phyloP scores from a whole-genome alignment of 257 asterid species.

The Solanum neorickii region DNA sequence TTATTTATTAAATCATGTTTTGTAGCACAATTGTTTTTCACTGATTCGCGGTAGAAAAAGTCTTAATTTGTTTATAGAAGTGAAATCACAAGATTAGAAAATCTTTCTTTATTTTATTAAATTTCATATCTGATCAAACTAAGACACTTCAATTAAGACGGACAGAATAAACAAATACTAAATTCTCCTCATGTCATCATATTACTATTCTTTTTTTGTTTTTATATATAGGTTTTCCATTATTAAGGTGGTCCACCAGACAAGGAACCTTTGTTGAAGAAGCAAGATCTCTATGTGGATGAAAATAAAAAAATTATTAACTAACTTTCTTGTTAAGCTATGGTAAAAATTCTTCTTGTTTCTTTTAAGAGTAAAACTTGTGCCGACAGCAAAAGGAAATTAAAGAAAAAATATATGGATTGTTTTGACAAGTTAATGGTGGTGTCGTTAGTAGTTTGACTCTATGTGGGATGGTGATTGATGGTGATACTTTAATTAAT shows the following conservation, averaged over 20 bases:
- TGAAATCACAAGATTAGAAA: neutral
- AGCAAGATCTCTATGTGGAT: conserved; percentile 16
- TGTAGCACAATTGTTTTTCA: too few relatives aligned
- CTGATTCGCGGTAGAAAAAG: neutral
- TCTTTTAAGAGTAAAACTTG: neutral
- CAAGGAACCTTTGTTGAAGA: conserved; percentile 34
- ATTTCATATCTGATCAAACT: neutral
- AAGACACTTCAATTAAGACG: neutral
- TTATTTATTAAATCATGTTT: too few relatives aligned
- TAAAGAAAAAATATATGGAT: neutral
- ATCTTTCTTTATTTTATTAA: neutral
- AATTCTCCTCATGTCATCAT: conserved; percentile 16
- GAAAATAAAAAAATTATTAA: neutral
- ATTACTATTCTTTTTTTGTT: conserved; percentile 11
- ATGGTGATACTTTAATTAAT: conserved; percentile 7
- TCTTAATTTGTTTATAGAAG: neutral
- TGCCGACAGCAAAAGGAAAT: conserved; percentile 13
- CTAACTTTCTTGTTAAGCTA: conserved; percentile 20
- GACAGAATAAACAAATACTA: neutral
- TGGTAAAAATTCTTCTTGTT: neutral
- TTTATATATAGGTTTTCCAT: neutral
- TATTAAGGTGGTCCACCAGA: conserved; percentile 27
- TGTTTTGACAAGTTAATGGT: neutral
- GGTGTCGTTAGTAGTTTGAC: conserved; percentile 7
- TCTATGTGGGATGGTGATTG: conserved; percentile 4